Evolutionary conservation across 2,329 filamentous ascomycete species (phyloP).

Genomic region (Alternaria gaisen): DNA sequence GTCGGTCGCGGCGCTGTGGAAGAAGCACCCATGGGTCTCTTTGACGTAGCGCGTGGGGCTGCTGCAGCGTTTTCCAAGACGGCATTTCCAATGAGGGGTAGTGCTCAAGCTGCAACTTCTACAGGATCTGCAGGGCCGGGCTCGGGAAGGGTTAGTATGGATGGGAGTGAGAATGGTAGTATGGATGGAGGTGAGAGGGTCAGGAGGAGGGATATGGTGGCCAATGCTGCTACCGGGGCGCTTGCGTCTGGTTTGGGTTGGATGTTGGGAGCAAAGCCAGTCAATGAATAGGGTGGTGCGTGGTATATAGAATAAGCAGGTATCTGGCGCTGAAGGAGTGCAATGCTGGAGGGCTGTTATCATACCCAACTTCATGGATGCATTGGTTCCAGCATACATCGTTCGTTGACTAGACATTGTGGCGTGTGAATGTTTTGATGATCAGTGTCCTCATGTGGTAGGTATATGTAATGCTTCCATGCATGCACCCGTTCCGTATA

Average conservation of each 20-base stretch:
- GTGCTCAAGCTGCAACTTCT: slow-evolving; percentile 21
- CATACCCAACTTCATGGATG: background rate
- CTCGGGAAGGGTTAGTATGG: slow-evolving; percentile 37
- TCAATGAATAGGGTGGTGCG: slow-evolving; percentile 25
- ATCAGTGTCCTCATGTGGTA: background rate
- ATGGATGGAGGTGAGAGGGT: slow-evolving; percentile 52
- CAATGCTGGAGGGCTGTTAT: background rate
- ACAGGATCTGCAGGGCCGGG: slow-evolving; percentile 7
- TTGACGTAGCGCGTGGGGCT: slow-evolving; percentile 61
- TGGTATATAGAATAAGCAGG: background rate
- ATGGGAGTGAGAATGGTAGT: slow-evolving; percentile 51
- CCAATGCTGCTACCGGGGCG: slow-evolving; percentile 69
- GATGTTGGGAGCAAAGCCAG: slow-evolving; percentile 63
- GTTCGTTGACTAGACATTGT: background rate
- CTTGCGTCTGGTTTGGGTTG: slow-evolving; percentile 70
- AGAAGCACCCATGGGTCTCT: slow-evolving; percentile 62
- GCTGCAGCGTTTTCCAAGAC: slow-evolving; percentile 58
- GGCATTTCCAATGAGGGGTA: slow-evolving; percentile 56
- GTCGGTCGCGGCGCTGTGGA: slow-evolving; percentile 54
- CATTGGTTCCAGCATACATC: background rate
- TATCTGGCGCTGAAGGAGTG: no score
- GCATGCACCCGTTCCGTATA: background rate
- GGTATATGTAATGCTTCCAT: background rate
- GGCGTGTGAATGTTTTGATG: background rate
- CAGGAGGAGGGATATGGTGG: slow-evolving; percentile 77